These are phyloP conservation scores for Paecilomyces variotii DNA, from an alignment of 2,329 filamentous ascomycete species.

Conservation along the genomic window DNA sequence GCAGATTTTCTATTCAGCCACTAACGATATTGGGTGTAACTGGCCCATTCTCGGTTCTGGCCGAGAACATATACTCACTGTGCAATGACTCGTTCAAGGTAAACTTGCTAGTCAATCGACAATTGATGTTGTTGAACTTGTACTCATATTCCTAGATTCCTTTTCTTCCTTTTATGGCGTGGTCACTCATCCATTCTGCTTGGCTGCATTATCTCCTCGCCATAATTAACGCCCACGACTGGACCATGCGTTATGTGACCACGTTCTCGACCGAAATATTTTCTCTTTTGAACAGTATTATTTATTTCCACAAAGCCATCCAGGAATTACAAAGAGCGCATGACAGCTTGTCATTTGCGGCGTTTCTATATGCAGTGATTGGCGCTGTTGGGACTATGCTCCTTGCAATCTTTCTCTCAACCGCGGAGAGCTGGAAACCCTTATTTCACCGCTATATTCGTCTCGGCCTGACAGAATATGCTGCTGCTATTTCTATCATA, in stretches of 20 bases:
- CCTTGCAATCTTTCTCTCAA: slow-evolving; percentile 53
- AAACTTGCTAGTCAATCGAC: neutral
- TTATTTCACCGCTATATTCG: slow-evolving; percentile 55
- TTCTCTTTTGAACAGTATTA: slow-evolving; percentile 58
- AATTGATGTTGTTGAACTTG: neutral
- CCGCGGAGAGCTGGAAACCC: slow-evolving; percentile 54
- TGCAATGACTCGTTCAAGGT: slow-evolving; percentile 50
- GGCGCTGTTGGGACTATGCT: slow-evolving; percentile 57
- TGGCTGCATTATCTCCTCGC: slow-evolving; percentile 60
- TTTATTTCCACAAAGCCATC: slow-evolving; percentile 61
- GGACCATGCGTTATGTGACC: slow-evolving; percentile 64
- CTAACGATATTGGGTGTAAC: slow-evolving; percentile 59
- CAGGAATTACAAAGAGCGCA: slow-evolving; percentile 57
- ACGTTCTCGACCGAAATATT: slow-evolving; percentile 61
- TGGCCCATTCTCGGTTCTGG: slow-evolving; percentile 59
- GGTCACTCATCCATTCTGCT: slow-evolving; percentile 56
- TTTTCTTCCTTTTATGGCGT: slow-evolving; percentile 61
- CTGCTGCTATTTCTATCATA: slow-evolving; percentile 58
- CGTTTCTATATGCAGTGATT: slow-evolving; percentile 58
- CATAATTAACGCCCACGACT: slow-evolving; percentile 60
- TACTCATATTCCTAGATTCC: slow-evolving; percentile 35
- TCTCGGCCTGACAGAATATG: slow-evolving; percentile 55
- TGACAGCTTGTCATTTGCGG: slow-evolving; percentile 48
- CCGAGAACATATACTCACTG: slow-evolving; percentile 56
- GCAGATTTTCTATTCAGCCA: slow-evolving; percentile 51